Conservation (phyloP, 169 alveolate species). For the Eimeria maxima region DNA sequence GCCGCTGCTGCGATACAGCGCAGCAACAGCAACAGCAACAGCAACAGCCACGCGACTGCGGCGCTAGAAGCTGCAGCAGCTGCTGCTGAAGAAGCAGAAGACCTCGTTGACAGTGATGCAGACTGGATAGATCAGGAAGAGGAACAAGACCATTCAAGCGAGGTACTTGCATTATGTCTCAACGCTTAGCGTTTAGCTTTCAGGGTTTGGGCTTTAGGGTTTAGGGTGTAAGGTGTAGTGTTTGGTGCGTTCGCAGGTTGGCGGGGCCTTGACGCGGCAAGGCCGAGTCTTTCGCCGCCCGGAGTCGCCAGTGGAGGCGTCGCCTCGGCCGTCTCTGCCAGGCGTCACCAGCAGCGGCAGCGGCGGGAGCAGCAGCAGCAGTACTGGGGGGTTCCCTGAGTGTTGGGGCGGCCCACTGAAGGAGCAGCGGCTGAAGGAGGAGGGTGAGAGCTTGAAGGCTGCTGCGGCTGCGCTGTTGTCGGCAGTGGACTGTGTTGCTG, state of each 20-base stretch:
- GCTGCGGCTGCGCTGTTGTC: constrained; percentile 71
- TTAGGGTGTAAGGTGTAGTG: neutral
- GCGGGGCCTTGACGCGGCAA: constrained; percentile 71
- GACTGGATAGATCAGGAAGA: constrained; percentile 58
- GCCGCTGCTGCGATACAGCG: constrained; percentile 62
- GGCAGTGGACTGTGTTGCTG: constrained; percentile 69
- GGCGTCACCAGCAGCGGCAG: constrained; percentile 27
- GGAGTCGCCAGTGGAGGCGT: constrained; percentile 12
- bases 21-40: constrained; percentile 52
- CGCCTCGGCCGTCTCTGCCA: constrained; percentile 12
- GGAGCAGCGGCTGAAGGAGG: constrained; percentile 43
- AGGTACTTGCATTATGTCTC: neutral
- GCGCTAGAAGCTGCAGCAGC: constrained; percentile 14
- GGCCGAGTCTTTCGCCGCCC: constrained; percentile 74
- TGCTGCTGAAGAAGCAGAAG: neutral
- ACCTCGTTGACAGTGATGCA: neutral
- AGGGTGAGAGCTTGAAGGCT: constrained; percentile 47
- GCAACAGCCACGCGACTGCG: neutral
- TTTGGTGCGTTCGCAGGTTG: neutral
- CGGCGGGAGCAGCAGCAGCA: constrained; percentile 58
- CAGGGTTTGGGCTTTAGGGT: neutral
- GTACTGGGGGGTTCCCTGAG: neutral
- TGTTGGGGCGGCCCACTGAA: constrained; percentile 24
- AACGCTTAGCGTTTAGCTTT: too few species aligned
- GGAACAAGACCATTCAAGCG: constrained; percentile 54